A percentile compares a stretch with the other conserved stretches of the same genome.
These are phyloP conservation scores for Aspergillus hortae DNA, from an alignment of 2,329 filamentous ascomycete species.

Conservation along the genomic window DNA sequence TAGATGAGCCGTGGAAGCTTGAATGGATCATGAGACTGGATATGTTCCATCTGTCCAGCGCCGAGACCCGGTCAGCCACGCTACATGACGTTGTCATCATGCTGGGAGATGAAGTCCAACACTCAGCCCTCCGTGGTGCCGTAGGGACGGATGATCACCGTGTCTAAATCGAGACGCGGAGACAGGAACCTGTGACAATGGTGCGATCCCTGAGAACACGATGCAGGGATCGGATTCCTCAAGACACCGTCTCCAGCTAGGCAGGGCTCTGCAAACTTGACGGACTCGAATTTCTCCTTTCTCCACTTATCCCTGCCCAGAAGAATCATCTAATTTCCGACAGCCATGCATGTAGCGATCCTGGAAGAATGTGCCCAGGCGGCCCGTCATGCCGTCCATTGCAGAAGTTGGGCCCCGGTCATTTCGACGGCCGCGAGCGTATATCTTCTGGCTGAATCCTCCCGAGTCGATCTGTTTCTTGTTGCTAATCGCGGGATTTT, in stretches of 20 bases:
- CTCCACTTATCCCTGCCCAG: background rate
- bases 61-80: too few relatives aligned
- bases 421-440: background rate
- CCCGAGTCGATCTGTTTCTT: background rate
- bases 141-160: background rate
- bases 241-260: background rate
- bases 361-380: constrained; percentile 2
- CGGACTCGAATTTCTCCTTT: background rate
- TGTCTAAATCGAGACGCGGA: background rate
- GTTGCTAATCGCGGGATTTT: background rate
- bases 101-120: too few relatives aligned
- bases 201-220: background rate
- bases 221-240: background rate
- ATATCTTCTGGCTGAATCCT: constrained; percentile 2
- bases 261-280: background rate
- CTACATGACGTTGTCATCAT: too few relatives aligned
- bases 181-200: background rate
- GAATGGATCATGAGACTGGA: too few relatives aligned
- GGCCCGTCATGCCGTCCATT: constrained; percentile 1
- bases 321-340: background rate
- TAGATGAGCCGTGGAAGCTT: too few relatives aligned
- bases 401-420: background rate
- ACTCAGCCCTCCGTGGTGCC: background rate
- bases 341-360: background rate
- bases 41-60: too few relatives aligned